phyloP scores from a whole-genome alignment of 179 eudicot species.

The Nepenthes alata region DNA sequence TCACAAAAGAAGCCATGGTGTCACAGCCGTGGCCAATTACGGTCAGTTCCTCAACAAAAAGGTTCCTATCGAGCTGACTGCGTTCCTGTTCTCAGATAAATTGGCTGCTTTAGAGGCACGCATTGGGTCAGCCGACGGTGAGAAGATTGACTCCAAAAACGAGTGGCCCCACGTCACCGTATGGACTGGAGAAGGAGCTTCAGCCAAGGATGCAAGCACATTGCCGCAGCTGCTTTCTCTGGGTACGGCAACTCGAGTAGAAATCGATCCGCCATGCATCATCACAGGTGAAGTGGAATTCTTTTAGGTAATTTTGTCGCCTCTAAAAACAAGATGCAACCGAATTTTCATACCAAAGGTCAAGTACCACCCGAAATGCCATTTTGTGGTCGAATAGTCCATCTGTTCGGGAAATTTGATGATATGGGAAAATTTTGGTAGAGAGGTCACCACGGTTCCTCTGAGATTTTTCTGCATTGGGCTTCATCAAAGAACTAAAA shows the following conservation, averaged over 20 bases:
- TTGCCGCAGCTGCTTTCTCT: conserved; percentile 49
- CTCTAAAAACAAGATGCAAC: no score
- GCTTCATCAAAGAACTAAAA: no score
- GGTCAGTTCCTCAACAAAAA: conserved; percentile 39
- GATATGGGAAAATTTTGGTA: no score
- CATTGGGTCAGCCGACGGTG: conserved; percentile 67
- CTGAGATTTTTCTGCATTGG: no score
- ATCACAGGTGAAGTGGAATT: conserved; percentile 48
- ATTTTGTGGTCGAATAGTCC: no score
- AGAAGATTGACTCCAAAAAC: conserved; percentile 47
- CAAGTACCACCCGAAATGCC: no score
- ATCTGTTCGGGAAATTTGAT: no score
- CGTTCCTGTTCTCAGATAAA: conserved; percentile 54
- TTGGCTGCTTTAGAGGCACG: conserved; percentile 73
- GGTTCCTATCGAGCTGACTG: conserved; percentile 56
- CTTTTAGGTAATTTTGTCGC: conserved; percentile 14
- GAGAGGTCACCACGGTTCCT: no score
- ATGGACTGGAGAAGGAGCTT: conserved; percentile 64
- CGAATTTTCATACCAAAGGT: no score
- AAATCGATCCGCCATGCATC: conserved; percentile 56
- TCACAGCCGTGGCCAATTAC: conserved; percentile 66
- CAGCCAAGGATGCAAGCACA: conserved; percentile 60
- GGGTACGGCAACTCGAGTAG: conserved; percentile 60
- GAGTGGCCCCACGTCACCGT: conserved; percentile 86
- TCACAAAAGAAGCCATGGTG: conserved; percentile 85